Percentiles rank a stretch among this genome's conserved stretches.
Conservation (phyloP, 371 early-diverging fungal genomes). For the Actinomucor elegans region DNA sequence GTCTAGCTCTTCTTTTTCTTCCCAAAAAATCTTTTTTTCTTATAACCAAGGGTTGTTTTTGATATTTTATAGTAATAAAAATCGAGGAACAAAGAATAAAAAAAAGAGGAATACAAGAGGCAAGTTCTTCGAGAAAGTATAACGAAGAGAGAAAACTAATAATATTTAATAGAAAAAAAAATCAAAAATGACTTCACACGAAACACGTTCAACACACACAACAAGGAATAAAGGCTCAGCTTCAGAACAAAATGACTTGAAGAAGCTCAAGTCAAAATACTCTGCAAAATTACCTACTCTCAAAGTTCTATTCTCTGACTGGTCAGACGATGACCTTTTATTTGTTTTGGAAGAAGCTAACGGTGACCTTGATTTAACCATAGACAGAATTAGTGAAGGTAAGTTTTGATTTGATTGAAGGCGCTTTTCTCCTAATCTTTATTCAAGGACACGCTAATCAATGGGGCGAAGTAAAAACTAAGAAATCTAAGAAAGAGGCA, state of each 20-base stretch:
- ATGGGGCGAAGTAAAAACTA: constrained; percentile 92
- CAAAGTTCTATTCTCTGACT: constrained; percentile 83
- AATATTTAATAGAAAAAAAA: constrained; percentile 3
- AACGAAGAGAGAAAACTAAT: no score
- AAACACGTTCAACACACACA: constrained; percentile 30
- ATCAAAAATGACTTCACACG: constrained; percentile 32
- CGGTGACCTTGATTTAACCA: constrained; percentile 83
- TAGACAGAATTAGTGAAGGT: constrained; percentile 66
- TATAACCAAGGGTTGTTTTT: neutral
- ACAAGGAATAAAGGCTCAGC: constrained; percentile 27
- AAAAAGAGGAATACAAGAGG: neutral
- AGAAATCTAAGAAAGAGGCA: constrained; percentile 61
- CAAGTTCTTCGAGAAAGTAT: no score
- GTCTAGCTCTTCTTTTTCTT: constrained; percentile 37
- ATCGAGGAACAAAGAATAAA: neutral
- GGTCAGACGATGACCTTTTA: constrained; percentile 90
- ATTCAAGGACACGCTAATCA: constrained; percentile 74
- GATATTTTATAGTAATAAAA: neutral
- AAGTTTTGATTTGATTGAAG: neutral
- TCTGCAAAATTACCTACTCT: constrained; percentile 66
- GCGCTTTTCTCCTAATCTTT: neutral
- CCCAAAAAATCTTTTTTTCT: constrained; percentile 5
- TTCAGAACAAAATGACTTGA: constrained; percentile 47
- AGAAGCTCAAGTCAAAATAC: constrained; percentile 67
- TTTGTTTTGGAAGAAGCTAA: constrained; percentile 82